Evolutionary conservation across 2,329 filamentous ascomycete species (phyloP).

Genomic region (Mycosphaerella arachidis): DNA sequence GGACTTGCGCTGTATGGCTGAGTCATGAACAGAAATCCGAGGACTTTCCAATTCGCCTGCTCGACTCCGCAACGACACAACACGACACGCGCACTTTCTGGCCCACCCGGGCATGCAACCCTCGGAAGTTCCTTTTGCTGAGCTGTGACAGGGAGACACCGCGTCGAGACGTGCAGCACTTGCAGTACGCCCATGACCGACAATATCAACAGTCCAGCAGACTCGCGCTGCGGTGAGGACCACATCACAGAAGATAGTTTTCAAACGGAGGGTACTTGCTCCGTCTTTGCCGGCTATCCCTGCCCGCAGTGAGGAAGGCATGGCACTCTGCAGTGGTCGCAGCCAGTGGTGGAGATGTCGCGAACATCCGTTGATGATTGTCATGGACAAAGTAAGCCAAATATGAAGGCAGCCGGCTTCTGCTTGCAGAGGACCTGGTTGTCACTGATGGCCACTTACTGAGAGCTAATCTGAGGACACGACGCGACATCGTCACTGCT

Average conservation of each 20-base stretch:
- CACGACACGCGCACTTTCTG: conserved; percentile 5
- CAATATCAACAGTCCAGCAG: conserved; percentile 19
- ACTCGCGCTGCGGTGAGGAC: conserved; percentile 24
- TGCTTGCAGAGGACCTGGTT: conserved; percentile 21
- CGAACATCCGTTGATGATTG: conserved; percentile 29
- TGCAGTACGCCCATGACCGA: conserved; percentile 26
- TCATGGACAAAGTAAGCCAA: conserved; percentile 27
- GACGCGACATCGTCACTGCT: not conserved
- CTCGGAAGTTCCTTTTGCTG: not conserved
- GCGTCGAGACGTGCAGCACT: conserved; percentile 21
- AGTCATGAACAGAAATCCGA: conserved; percentile 32
- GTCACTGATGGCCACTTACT: conserved; percentile 27
- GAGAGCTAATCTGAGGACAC: conserved; percentile 35
- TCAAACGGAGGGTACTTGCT: conserved; percentile 36
- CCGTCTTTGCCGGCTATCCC: conserved; percentile 21
- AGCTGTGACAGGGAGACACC: conserved; percentile 3
- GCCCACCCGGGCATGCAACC: not conserved
- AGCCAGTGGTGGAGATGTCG: conserved; percentile 8
- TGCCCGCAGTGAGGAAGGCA: conserved; percentile 21
- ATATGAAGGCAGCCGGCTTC: conserved; percentile 30
- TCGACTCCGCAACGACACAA: conserved; percentile 9
- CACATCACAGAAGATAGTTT: conserved; percentile 33
- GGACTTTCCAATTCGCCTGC: conserved; percentile 8
- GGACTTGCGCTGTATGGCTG: conserved; percentile 22
- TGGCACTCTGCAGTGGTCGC: conserved; percentile 5